Evolutionary conservation across 495 filamentous ascomycete genomes (phyloP), one percentile per base, ranked within the genome.

Genomic region (Neurospora tetraspora): DNA sequence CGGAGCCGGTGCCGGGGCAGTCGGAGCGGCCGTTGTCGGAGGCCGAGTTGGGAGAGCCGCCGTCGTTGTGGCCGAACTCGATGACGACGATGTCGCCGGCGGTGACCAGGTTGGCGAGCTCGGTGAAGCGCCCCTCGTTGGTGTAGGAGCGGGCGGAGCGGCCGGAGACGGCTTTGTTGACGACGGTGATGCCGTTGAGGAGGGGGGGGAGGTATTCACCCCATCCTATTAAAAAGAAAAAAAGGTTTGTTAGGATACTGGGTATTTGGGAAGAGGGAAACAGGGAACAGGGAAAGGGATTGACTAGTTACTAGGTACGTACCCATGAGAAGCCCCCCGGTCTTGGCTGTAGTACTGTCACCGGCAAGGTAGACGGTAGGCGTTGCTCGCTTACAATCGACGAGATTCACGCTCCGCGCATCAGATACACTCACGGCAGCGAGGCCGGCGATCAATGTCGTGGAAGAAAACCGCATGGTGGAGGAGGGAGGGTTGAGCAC

Each of bases 11-110:
- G 37, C 88, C 89, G 1, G 82, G 77, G 73, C 89, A 90, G 75
- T 86, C 87, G 68, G 84, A 86, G 68, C 88, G 87, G 27, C 87
- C 88, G 78, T 91, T 90, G 78, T 91, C 89, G 18, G 73, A 81
- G 4, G 78, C 78, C n/a, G 77, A 76, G 9, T 82, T 81, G 5
- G 90, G 84, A 6, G 86, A 88, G 12, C 88, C 88, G 70, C 89
- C 89, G 75, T 90, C 89, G 78, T 91, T 91, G 82, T 91, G 89
- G 2, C 89, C 89, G 73, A 91, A 89, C 74, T 88, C 87, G 76
- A 90, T 89, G 65, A 90, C 80, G 45, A 90, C 87, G 38, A 81
- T 87, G 78, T 91, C 89, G 61, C 85, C 86, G 9, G 81, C 31
- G 43, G 83, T 71, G 20, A 90, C 80, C 23, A 80, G 72, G 65